Conservation (phyloP, 2,329 filamentous ascomycete species). For the Teratosphaeria destructans region DNA sequence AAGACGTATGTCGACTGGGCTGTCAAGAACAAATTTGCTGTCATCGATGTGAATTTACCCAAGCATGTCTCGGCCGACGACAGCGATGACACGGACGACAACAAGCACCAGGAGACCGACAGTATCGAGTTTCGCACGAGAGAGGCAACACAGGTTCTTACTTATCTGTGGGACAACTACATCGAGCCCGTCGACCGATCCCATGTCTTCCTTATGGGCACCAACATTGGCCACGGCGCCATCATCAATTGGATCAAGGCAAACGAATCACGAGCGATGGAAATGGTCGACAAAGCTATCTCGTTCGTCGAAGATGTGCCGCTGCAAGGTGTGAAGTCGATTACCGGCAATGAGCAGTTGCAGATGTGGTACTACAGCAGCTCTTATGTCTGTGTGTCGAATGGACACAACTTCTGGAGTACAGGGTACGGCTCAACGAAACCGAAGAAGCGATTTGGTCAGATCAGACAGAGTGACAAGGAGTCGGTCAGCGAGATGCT, state of each 20-base stretch:
- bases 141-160: conserved; percentile 59
- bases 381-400: conserved; percentile 68
- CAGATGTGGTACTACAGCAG: conserved; percentile 76
- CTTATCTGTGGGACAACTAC: conserved; percentile 95
- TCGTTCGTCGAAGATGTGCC: conserved; percentile 69
- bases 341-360: conserved; percentile 55
- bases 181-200: conserved; percentile 63
- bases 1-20: conserved; percentile 81
- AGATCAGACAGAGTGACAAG: conserved; percentile 37
- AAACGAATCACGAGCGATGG: conserved; percentile 56
- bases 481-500: conserved; percentile 48
- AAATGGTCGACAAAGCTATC: conserved; percentile 59
- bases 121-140: conserved; percentile 25
- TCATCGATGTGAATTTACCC: conserved; percentile 88
- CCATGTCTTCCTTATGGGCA: conserved; percentile 74
- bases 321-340: conserved; percentile 59
- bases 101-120: conserved; percentile 40
- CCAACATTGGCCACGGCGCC: conserved; percentile 80
- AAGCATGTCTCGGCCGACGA: conserved; percentile 55
- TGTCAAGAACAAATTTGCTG: conserved; percentile 60
- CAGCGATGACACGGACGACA: conserved; percentile 19
- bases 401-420: conserved; percentile 61
- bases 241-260: conserved; percentile 66
- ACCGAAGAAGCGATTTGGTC: conserved; percentile 48
- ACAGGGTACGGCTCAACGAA: conserved; percentile 49